Evolutionary conservation across 768 basidiomycete genomes (phyloP).

Genomic region (Leucocoprinus leucothites): DNA sequence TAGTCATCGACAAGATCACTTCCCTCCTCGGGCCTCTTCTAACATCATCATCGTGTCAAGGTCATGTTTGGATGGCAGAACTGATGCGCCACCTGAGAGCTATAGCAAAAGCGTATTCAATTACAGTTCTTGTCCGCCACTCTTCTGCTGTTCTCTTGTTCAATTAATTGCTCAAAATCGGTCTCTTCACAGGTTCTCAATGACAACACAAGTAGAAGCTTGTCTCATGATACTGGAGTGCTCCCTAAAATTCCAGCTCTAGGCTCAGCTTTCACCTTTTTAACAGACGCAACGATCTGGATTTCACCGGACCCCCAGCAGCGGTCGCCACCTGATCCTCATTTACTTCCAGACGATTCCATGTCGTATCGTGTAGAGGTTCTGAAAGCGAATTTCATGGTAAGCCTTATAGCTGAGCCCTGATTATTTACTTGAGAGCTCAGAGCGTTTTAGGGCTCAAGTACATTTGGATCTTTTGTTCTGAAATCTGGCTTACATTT

Average conservation of each 20-base stretch:
- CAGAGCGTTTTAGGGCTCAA: background rate
- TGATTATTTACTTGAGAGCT: background rate
- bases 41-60: conserved; percentile 66
- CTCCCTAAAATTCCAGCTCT: conserved; percentile 61
- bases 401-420: conserved; percentile 7
- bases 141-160: conserved; percentile 9
- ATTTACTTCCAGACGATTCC: background rate
- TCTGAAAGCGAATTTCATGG: conserved; percentile 21
- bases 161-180: background rate
- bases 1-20: conserved; percentile 69
- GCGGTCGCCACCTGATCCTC: background rate
- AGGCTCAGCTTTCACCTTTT: conserved; percentile 70
- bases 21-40: conserved; percentile 61
- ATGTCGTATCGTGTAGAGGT: conserved; percentile 14
- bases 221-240: conserved; percentile 15
- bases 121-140: conserved; percentile 52
- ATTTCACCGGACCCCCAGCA: conserved; percentile 30
- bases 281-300: conserved; percentile 78
- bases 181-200: conserved; percentile 53
- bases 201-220: conserved; percentile 35
- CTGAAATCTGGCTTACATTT: conserved; percentile 5
- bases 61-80: conserved; percentile 70
- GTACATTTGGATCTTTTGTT: background rate
- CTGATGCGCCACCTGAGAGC: conserved; percentile 65
- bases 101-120: conserved; percentile 39